Evolutionary conservation across 768 basidiomycete species (phyloP), one percentile per base, ranked within the genome.

Genomic region (Mrakia gelida): DNA sequence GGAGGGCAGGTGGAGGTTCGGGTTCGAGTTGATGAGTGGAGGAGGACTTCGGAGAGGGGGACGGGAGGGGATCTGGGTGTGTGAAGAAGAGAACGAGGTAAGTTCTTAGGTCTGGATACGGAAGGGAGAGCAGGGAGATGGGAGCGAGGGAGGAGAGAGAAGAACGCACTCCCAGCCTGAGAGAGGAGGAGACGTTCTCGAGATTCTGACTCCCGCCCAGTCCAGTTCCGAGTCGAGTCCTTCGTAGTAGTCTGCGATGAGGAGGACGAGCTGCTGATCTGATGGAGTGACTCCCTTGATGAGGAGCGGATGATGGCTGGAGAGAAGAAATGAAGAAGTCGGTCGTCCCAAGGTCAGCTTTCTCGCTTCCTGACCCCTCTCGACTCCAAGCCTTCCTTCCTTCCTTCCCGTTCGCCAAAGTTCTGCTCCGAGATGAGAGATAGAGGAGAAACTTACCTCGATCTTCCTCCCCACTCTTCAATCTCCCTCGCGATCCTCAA

Each of bases 231-330:
- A 32, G 16, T 65, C 63, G 4, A 65, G 16, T 38, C 63, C 63
- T 32, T 65, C 63, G 63, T 65, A 65, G 63, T 65, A 65, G 32
- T 65, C 63, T 10, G 63, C 63, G 34, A 65, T 65, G 30, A 65
- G 63, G 6, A 32, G 63, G 16, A 65, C 32, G 32, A 65, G 63
- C 32, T 65, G 63, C 9, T 65, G 63, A 21, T 65, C 63, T 9
- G 63, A 65, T 28, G 63, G 63, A 38, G 63, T 18, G 32, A 34
- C n/a, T 32, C n/a, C 30, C 32, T 65, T 65, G 63, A 65, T 38
- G 63, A 65, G 63, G 6, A 65, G 63, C 5, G 63, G 63, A 21
- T 38, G 63, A 10, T 65, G 30, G 32, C 63, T 65, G 63, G 32
- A 18, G 34, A 32, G 61, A n/a, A 28, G 28, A 26, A 61, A 26